Conservation (phyloP, 768 basidiomycete genomes). For the Naganishia randhawae region DNA sequence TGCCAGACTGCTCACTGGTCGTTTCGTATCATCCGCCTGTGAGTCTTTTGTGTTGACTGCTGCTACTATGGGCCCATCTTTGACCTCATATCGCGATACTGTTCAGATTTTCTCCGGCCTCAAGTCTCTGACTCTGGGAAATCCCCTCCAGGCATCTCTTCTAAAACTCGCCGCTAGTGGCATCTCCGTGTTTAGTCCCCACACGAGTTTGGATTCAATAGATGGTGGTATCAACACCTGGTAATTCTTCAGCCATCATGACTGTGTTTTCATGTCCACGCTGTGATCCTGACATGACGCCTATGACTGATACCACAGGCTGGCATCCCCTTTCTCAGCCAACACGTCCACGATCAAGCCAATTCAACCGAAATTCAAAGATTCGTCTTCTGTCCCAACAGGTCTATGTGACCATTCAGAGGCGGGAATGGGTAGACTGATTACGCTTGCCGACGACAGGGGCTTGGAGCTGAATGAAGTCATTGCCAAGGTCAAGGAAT, state of each 20-base stretch:
- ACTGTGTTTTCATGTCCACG: neutral
- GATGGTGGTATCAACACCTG: conserved; percentile 86
- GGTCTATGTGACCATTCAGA: conserved; percentile 41
- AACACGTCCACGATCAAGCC: conserved; percentile 24
- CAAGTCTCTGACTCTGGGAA: conserved; percentile 70
- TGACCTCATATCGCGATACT: neutral
- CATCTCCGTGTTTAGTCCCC: conserved; percentile 80
- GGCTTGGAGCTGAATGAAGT: conserved; percentile 60
- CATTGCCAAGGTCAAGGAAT: conserved; percentile 65
- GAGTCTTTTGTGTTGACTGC: conserved; percentile 44
- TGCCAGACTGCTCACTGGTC: conserved; percentile 41
- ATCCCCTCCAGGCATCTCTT: conserved; percentile 73
- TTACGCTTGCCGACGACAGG: conserved; percentile 59
- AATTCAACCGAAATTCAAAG: conserved; percentile 23
- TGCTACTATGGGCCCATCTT: neutral
- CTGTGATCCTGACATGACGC: neutral
- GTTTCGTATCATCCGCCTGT: conserved; percentile 52
- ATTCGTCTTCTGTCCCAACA: neutral
- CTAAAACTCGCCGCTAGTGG: conserved; percentile 75
- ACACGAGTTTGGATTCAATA: conserved; percentile 81
- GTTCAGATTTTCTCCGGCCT: conserved; percentile 63
- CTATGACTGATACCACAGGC: conserved; percentile 36
- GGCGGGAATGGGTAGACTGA: conserved; percentile 65
- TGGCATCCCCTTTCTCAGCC: conserved; percentile 37
- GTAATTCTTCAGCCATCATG: conserved; percentile 47